A percentile compares a stretch with the other conserved stretches of the same genome.
These are phyloP conservation scores for Nitzschia sp. DNA, from an alignment of 108 stramenopile species.

Conservation along the genomic window DNA sequence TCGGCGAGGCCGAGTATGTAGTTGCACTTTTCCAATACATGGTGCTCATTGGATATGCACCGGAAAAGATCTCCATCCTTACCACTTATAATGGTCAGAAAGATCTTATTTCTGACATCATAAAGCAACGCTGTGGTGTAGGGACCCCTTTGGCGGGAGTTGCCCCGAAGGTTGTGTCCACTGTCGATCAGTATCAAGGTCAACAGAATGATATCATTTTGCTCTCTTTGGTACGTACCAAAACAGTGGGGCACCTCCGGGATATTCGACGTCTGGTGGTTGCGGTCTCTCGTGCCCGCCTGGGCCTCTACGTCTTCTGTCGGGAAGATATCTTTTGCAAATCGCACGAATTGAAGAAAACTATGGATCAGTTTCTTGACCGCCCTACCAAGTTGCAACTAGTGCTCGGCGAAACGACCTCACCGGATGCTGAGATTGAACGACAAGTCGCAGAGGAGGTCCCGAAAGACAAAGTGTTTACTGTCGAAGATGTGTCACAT, in stretches of 20 bases:
- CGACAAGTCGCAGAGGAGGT: conserved; percentile 54
- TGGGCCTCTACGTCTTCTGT: conserved; percentile 95
- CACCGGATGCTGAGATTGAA: conserved; percentile 36
- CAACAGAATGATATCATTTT: conserved; percentile 97
- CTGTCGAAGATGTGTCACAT: conserved; percentile 71
- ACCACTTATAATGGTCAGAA: conserved; percentile 99
- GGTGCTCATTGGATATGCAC: conserved; percentile 95
- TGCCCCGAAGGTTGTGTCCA: conserved; percentile 66
- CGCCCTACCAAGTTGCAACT: conserved; percentile 66
- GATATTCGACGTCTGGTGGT: conserved; percentile 97
- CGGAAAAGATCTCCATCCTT: conserved; percentile 91
- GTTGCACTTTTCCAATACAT: conserved; percentile 98
- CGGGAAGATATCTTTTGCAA: conserved; percentile 65
- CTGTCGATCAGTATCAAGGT: conserved; percentile 98
- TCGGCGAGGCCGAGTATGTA: conserved; percentile 98
- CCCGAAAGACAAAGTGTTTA: conserved; percentile 49
- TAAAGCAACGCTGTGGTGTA: conserved; percentile 81
- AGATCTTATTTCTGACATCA: conserved; percentile 85
- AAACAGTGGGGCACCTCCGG: conserved; percentile 91
- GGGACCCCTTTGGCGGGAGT: conserved; percentile 83
- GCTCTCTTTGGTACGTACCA: conserved; percentile 93
- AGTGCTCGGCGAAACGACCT: conserved; percentile 62
- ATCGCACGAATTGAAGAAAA: conserved; percentile 73
- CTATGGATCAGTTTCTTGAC: conserved; percentile 65
- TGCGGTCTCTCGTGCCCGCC: conserved; percentile 93